Conservation (phyloP, 805 yeast species). For the Scheffersomyces ergatensis region DNA sequence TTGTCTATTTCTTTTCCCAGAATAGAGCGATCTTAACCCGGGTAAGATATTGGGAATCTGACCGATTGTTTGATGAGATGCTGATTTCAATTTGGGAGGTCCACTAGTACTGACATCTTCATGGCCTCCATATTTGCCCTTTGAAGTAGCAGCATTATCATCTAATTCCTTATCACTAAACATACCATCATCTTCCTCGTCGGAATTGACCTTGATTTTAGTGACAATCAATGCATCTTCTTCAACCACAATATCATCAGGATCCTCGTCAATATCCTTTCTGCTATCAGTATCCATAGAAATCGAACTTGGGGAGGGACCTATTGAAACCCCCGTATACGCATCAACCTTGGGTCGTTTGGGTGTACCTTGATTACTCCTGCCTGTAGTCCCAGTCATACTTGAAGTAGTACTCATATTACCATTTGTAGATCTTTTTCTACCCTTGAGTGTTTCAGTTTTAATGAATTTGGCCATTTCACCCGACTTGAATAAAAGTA, state of each 20-base stretch:
- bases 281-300: background rate
- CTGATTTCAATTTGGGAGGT: background rate
- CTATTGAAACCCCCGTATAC: background rate
- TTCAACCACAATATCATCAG: conserved; percentile 1
- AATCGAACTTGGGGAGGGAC: background rate
- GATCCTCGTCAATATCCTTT: conserved; percentile 1
- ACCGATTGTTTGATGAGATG: background rate
- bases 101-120: background rate
- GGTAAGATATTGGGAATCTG: conserved; percentile 10
- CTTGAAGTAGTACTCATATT: background rate
- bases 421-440: conserved; percentile 3
- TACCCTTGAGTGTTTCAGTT: conserved; percentile 12
- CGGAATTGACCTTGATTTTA: background rate
- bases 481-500: conserved; percentile 30
- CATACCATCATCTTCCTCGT: conserved; percentile 6
- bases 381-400: background rate
- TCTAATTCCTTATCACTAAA: too few relatives aligned
- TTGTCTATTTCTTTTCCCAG: conserved; percentile 14
- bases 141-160: background rate
- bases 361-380: background rate
- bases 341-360: background rate
- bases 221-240: conserved; percentile 7
- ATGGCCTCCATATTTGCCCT: background rate
- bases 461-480: conserved; percentile 29
- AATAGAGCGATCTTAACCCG: conserved; percentile 19